These are phyloP conservation scores for Suhomyces canberraensis DNA, from an alignment of 805 yeast genomes.

Conservation along the genomic window DNA sequence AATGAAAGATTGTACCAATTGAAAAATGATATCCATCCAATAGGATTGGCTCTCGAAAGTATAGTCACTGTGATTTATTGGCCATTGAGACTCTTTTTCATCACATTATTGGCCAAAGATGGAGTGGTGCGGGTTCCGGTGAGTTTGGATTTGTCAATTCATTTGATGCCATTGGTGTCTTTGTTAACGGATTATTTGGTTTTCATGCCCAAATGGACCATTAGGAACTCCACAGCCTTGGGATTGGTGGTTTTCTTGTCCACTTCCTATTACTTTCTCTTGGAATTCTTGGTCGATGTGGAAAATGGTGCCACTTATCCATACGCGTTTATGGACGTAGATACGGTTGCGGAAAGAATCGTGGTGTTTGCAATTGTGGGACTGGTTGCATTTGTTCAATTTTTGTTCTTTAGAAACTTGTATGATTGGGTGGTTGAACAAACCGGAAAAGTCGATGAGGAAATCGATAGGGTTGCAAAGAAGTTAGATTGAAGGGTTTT, in stretches of 20 bases:
- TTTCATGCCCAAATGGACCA: constrained; percentile 46
- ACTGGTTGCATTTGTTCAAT: constrained; percentile 27
- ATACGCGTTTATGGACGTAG: constrained; percentile 63
- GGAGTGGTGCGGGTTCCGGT: constrained; percentile 41
- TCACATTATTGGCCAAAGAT: constrained; percentile 44
- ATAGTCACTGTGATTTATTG: constrained; percentile 67
- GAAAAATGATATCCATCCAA: constrained; percentile 47
- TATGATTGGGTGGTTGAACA: constrained; percentile 17
- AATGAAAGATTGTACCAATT: constrained; percentile 22
- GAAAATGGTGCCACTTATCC: constrained; percentile 54
- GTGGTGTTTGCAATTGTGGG: constrained; percentile 49
- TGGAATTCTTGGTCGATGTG: constrained; percentile 47
- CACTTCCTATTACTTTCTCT: constrained; percentile 49
- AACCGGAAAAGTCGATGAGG: constrained; percentile 8
- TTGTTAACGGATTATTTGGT: constrained; percentile 53
- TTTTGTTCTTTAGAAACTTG: constrained; percentile 24
- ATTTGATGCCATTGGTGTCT: constrained; percentile 53
- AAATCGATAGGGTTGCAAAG: too few relatives aligned
- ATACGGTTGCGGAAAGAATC: constrained; percentile 38
- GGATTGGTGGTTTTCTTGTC: constrained; percentile 38
- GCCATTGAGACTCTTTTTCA: constrained; percentile 57
- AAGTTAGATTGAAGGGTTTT: too few relatives aligned
- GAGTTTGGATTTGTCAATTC: constrained; percentile 54
- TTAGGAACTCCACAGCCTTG: constrained; percentile 36
- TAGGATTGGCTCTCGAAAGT: constrained; percentile 55